Percentiles rank a stretch among this genome's conserved stretches.
These are phyloP conservation scores for Blastobotrys muscicola DNA, from an alignment of 805 yeast species.

Conservation along the genomic window DNA sequence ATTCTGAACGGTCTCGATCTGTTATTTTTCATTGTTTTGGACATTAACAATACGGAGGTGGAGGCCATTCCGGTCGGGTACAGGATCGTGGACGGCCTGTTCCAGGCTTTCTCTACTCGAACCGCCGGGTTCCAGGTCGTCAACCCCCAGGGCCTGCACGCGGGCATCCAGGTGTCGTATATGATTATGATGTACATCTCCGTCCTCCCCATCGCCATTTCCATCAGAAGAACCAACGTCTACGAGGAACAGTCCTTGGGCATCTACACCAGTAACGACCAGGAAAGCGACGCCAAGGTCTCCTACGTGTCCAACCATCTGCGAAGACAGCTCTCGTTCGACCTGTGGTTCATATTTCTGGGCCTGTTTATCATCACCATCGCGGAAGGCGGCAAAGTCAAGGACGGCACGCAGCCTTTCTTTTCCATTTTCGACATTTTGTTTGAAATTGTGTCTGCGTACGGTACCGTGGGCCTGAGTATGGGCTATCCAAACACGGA, in stretches of 20 bases:
- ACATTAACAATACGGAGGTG: constrained; percentile 43
- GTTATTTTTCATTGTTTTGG: constrained; percentile 70
- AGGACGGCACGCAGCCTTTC: constrained; percentile 33
- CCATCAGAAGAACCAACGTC: constrained; percentile 93
- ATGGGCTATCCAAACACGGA: constrained; percentile 64
- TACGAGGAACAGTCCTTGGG: constrained; percentile 96
- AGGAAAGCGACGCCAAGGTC: constrained; percentile 27
- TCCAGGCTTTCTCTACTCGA: constrained; percentile 85
- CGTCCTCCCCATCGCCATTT: constrained; percentile 90
- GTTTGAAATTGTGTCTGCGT: constrained; percentile 89
- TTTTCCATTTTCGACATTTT: constrained; percentile 65
- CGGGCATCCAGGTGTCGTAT: constrained; percentile 89
- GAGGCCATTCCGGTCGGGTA: constrained; percentile 53
- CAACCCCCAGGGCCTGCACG: constrained; percentile 60
- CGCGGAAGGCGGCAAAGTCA: constrained; percentile 62
- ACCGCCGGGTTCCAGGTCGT: constrained; percentile 86
- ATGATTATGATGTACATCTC: constrained; percentile 98
- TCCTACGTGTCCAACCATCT: constrained; percentile 80
- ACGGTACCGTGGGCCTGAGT: constrained; percentile 93
- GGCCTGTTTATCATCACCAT: constrained; percentile 82
- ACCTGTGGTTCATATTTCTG: constrained; percentile 84
- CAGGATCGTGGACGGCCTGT: constrained; percentile 71
- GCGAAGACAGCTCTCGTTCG: constrained; percentile 85
- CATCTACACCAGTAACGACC: constrained; percentile 43
- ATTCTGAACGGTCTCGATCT: constrained; percentile 68